A percentile compares a stretch with the other conserved stretches of the same genome.
These are phyloP conservation scores for Boletus sp. DNA, from an alignment of 768 basidiomycete species.

Conservation along the genomic window DNA sequence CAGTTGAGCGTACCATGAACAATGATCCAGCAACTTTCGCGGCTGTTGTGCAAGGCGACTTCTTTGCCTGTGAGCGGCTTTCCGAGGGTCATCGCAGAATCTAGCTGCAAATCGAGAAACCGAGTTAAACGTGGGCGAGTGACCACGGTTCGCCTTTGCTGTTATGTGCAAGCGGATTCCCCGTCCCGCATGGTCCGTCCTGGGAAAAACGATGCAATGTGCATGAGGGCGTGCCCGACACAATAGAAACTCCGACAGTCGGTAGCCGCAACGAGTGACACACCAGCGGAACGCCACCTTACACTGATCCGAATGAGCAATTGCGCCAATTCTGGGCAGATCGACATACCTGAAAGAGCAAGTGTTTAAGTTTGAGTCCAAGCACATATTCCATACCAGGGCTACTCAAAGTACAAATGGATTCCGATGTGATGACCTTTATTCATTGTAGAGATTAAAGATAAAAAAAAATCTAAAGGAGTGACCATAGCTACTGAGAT, in stretches of 20 bases:
- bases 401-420: background rate
- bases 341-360: constrained; percentile 8
- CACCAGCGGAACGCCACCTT: background rate
- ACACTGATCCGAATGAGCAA: background rate
- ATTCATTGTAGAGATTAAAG: constrained; percentile 23
- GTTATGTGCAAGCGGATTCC: background rate
- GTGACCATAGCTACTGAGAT: constrained; percentile 13
- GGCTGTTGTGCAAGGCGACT: constrained; percentile 53
- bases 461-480: constrained; percentile 20
- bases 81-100: constrained; percentile 12
- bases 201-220: background rate
- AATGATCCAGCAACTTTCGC: constrained; percentile 79
- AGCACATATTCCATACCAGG: background rate
- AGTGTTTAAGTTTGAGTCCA: constrained; percentile 4
- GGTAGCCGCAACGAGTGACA: too few species aligned
- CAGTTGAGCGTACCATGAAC: constrained; percentile 58
- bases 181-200: constrained; percentile 4
- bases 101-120: background rate
- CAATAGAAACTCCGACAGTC: constrained; percentile 7
- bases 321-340: background rate
- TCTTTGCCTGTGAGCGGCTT: constrained; percentile 43
- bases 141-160: background rate
- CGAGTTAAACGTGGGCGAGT: background rate
- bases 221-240: background rate
- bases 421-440: constrained; percentile 7